Evolutionary conservation across 805 yeast species (phyloP).

Genomic region (Nakazawaea wyomingensis): DNA sequence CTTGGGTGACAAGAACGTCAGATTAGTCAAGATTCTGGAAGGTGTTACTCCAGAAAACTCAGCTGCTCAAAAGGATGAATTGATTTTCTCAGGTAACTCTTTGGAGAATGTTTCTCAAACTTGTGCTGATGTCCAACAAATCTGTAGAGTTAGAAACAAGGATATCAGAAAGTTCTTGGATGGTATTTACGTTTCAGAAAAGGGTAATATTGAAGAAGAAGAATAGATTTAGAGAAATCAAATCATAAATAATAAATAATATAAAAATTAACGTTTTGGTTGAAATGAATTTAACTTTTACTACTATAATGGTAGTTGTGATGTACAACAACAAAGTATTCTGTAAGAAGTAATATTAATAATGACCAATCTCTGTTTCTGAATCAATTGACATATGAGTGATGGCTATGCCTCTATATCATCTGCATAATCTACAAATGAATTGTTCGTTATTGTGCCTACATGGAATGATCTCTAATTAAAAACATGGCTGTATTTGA

Average conservation of each 20-base stretch:
- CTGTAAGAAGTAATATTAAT: too few relatives aligned
- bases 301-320: neutral
- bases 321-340: too few relatives aligned
- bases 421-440: too few relatives aligned
- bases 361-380: too few relatives aligned
- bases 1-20: slow-evolving; percentile 92
- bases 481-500: too few relatives aligned
- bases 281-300: neutral
- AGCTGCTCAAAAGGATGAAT: slow-evolving; percentile 78
- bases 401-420: too few relatives aligned
- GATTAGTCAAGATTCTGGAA: slow-evolving; percentile 70
- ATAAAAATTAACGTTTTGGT: neutral
- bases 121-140: slow-evolving; percentile 91
- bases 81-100: slow-evolving; percentile 81
- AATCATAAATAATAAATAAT: neutral
- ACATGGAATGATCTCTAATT: too few relatives aligned
- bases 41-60: slow-evolving; percentile 81
- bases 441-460: too few relatives aligned
- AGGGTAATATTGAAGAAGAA: slow-evolving; percentile 72
- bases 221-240: neutral
- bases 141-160: slow-evolving; percentile 93
- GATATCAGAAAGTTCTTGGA: slow-evolving; percentile 97
- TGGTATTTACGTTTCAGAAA: slow-evolving; percentile 93
- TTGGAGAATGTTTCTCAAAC: slow-evolving; percentile 88
- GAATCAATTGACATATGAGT: too few relatives aligned